Percentiles rank a stretch among this genome's conserved stretches.
phyloP scores from a whole-genome alignment of 768 basidiomycete genomes.

The Leccinum aurantiacum region DNA sequence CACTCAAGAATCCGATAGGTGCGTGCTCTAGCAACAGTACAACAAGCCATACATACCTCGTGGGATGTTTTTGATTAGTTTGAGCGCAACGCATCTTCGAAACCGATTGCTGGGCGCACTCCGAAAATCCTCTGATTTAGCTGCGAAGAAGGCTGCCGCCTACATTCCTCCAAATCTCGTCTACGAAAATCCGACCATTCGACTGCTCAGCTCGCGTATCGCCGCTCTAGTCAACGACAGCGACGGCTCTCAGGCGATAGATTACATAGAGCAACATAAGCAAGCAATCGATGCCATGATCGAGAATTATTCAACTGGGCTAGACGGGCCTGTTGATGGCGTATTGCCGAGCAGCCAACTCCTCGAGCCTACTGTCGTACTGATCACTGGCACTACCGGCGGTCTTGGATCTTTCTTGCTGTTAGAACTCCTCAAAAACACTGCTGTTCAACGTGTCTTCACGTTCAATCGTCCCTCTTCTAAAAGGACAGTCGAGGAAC shows the following conservation, averaged over 20 bases:
- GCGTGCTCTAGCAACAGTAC: background rate
- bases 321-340: conserved; percentile 12
- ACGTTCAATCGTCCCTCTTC: conserved; percentile 6
- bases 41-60: background rate
- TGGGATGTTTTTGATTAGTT: conserved; percentile 10
- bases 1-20: conserved; percentile 41
- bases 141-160: conserved; percentile 24
- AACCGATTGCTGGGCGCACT: conserved; percentile 24
- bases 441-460: too few relatives aligned
- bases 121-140: conserved; percentile 31
- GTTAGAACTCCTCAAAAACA: too few relatives aligned
- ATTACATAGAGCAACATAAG: conserved; percentile 12
- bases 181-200: conserved; percentile 42
- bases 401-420: too few relatives aligned
- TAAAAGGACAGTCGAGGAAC: conserved; percentile 14
- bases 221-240: conserved; percentile 6
- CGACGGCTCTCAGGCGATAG: background rate
- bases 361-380: background rate
- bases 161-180: conserved; percentile 35
- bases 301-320: conserved; percentile 35
- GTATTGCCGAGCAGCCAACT: conserved; percentile 6
- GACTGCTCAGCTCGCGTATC: conserved; percentile 30
- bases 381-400: too few relatives aligned
- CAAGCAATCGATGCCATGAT: conserved; percentile 39
- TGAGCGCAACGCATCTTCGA: conserved; percentile 32